phyloP scores from a whole-genome alignment of 2,329 filamentous ascomycete species.

The Colletotrichum cuscutae region DNA sequence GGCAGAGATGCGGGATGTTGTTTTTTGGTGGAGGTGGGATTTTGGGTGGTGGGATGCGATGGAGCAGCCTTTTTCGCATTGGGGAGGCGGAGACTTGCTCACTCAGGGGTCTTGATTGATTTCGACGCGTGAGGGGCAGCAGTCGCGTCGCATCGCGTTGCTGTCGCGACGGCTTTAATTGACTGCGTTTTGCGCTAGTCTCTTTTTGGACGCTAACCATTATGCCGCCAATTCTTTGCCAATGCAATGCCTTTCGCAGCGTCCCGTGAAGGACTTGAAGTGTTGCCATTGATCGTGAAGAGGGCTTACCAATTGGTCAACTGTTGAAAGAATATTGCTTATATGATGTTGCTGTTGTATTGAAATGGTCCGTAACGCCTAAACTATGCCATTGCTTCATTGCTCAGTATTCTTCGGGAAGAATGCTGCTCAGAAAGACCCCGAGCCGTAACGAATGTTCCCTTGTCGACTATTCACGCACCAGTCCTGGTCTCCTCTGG shows the following conservation, averaged over 20 bases:
- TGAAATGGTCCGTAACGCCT: background rate
- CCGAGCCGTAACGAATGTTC: too few relatives aligned
- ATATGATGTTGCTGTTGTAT: background rate
- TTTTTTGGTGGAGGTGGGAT: constrained; percentile 31
- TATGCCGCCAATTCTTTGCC: background rate
- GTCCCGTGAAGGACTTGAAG: background rate
- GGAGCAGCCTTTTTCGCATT: constrained; percentile 30
- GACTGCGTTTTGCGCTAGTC: constrained; percentile 45
- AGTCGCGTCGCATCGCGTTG: constrained; percentile 45
- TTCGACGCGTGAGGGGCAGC: constrained; percentile 35
- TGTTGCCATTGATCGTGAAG: background rate
- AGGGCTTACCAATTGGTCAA: background rate
- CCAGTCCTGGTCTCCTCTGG: constrained; percentile 6
- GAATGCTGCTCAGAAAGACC: too few relatives aligned
- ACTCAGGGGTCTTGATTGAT: constrained; percentile 34
- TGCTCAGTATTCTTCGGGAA: background rate
- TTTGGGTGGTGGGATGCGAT: constrained; percentile 34
- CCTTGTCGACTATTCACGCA: background rate
- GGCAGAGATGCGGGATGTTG: constrained; percentile 23
- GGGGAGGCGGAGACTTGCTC: constrained; percentile 16
- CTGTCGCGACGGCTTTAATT: constrained; percentile 49
- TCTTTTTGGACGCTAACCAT: background rate
- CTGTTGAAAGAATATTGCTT: too few relatives aligned
- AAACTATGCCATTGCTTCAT: background rate
- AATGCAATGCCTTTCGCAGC: background rate